phyloP scores from a whole-genome alignment of 805 yeast species.

The Starmerella davenportii region DNA sequence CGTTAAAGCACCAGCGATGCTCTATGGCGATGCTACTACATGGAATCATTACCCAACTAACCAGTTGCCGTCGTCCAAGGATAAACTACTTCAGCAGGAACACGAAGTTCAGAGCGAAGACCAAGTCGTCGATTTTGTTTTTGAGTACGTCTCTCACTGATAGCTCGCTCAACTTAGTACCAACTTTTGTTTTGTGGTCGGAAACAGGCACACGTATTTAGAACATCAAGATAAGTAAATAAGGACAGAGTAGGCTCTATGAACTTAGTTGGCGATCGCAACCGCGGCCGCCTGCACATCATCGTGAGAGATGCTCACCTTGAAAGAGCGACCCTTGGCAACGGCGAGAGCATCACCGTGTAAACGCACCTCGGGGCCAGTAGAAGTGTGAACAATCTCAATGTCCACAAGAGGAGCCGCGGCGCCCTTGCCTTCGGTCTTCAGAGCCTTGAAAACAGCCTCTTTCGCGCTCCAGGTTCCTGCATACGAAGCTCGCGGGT shows the following conservation, averaged over 20 bases:
- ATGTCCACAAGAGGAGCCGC: slow-evolving; percentile 88
- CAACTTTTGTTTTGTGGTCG: not conserved
- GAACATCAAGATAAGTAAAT: too few species aligned
- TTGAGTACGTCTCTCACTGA: slow-evolving; percentile 78
- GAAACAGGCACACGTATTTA: too few species aligned
- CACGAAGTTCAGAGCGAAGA: slow-evolving; percentile 24
- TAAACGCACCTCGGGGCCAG: slow-evolving; percentile 68
- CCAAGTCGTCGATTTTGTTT: slow-evolving; percentile 64
- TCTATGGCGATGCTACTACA: slow-evolving; percentile 92
- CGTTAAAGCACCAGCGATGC: slow-evolving; percentile 60
- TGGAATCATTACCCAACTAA: slow-evolving; percentile 76
- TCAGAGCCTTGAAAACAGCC: slow-evolving; percentile 92
- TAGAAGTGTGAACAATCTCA: slow-evolving; percentile 59
- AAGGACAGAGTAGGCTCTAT: not conserved
- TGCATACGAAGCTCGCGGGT: slow-evolving; percentile 76
- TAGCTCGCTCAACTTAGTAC: slow-evolving; percentile 1
- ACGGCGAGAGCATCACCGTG: slow-evolving; percentile 60
- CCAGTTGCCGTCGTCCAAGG: slow-evolving; percentile 48
- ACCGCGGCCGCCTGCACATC: slow-evolving; percentile 96
- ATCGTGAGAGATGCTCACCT: slow-evolving; percentile 87
- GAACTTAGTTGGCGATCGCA: slow-evolving; percentile 35
- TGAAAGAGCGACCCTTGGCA: slow-evolving; percentile 49
- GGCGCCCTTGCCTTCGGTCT: slow-evolving; percentile 77
- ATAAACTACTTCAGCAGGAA: slow-evolving; percentile 61
- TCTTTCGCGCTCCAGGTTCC: slow-evolving; percentile 99